Conservation (phyloP, 2,329 filamentous ascomycete genomes). For the Neurospora sp. region DNA sequence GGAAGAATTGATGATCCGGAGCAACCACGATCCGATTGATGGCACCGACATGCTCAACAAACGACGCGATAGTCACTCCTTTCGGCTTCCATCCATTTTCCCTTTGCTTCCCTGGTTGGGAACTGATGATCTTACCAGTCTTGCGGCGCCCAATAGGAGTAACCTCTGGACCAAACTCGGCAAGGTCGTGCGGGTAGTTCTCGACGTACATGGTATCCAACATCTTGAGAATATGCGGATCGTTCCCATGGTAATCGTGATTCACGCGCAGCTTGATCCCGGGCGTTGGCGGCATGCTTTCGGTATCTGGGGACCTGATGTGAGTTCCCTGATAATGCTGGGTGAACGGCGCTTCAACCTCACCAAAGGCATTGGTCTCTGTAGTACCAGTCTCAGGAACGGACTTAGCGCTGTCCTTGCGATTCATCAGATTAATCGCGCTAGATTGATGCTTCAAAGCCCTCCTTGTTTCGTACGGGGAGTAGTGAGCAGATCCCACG, state of each 20-base stretch:
- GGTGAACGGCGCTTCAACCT: slow-evolving; percentile 47
- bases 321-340: slow-evolving; percentile 20
- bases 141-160: slow-evolving; percentile 53
- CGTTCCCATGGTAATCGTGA: slow-evolving; percentile 79
- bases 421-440: slow-evolving; percentile 48
- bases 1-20: slow-evolving; percentile 88
- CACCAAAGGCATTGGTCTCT: slow-evolving; percentile 48
- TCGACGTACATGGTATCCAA: slow-evolving; percentile 77
- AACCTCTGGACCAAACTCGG: slow-evolving; percentile 71
- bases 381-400: slow-evolving; percentile 49
- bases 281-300: slow-evolving; percentile 22
- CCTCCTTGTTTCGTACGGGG: slow-evolving; percentile 32
- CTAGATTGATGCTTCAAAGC: slow-evolving; percentile 47
- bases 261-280: slow-evolving; percentile 46
- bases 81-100: slow-evolving; percentile 70
- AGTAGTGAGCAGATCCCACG: slow-evolving; percentile 28
- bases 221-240: slow-evolving; percentile 57
- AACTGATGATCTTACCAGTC: slow-evolving; percentile 37
- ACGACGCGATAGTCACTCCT: slow-evolving; percentile 75
- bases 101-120: slow-evolving; percentile 29
- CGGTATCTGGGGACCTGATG: slow-evolving; percentile 22
- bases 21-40: slow-evolving; percentile 75
- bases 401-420: slow-evolving; percentile 49
- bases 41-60: slow-evolving; percentile 75
- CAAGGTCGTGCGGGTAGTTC: slow-evolving; percentile 55